Percentiles rank a stretch among this genome's conserved stretches.
phyloP scores from a whole-genome alignment of 2,329 filamentous ascomycete genomes.

The Colletotrichum brevisporum region DNA sequence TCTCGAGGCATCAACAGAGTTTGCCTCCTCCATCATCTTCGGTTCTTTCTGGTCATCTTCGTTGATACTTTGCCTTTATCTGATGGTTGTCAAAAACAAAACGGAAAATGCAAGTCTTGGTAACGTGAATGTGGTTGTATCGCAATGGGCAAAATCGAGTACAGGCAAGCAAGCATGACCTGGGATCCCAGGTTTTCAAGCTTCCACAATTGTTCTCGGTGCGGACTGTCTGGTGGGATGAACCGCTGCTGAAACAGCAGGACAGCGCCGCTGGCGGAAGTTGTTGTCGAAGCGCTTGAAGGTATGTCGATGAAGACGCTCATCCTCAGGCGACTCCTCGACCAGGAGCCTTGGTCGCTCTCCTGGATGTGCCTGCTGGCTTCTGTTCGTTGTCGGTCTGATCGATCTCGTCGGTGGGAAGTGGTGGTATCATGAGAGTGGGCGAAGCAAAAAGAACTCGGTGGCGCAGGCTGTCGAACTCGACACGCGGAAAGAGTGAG shows the following conservation, averaged over 20 bases:
- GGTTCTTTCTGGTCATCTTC: too few relatives aligned
- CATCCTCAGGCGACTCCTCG: conserved; percentile 91
- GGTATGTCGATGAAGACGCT: conserved; percentile 95
- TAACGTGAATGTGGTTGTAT: conserved; percentile 35
- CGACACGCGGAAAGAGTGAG: conserved; percentile 92
- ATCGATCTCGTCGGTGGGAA: conserved; percentile 98
- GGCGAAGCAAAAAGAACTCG: too few relatives aligned
- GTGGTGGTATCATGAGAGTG: conserved; percentile 97
- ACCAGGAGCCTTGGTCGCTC: too few relatives aligned
- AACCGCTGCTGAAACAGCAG: too few relatives aligned
- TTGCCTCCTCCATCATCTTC: conserved; percentile 27
- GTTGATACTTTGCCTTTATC: too few relatives aligned
- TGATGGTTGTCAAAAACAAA: conserved; percentile 36
- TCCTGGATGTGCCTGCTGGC: too few relatives aligned
- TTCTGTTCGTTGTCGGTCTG: conserved; percentile 96
- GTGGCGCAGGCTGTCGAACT: conserved; percentile 93
- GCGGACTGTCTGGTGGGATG: too few relatives aligned
- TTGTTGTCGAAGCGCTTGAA: conserved; percentile 95
- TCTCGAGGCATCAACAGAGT: conserved; percentile 11
- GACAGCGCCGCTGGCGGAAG: too few relatives aligned
- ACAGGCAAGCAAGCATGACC: conserved; percentile 12
- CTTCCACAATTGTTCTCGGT: background rate
- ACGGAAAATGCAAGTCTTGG: conserved; percentile 40
- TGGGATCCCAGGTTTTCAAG: background rate
- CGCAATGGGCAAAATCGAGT: conserved; percentile 31